Conservation (phyloP, 495 filamentous ascomycete genomes). For the Lasiosphaeria miniovina region DNA sequence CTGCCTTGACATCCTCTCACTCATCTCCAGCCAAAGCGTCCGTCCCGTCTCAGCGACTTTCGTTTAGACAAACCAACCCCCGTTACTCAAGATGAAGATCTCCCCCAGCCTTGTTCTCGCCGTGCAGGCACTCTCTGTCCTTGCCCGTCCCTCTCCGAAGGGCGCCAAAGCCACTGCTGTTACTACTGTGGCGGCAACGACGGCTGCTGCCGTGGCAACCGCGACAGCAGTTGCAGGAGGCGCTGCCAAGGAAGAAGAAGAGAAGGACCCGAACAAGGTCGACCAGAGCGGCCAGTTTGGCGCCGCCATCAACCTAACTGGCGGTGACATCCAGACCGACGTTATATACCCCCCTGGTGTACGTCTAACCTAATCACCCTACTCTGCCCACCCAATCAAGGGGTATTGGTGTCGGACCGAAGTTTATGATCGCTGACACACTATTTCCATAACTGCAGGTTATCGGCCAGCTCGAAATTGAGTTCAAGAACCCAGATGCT, state of each 20-base stretch:
- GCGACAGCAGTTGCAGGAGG: not conserved
- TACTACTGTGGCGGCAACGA: conserved; percentile 11
- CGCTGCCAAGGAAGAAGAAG: conserved; percentile 15
- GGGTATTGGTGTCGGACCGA: not conserved
- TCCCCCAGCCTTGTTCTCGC: conserved; percentile 22
- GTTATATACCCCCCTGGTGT: conserved; percentile 27
- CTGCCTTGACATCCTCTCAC: not conserved
- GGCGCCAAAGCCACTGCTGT: conserved; percentile 11
- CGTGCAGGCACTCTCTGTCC: conserved; percentile 24
- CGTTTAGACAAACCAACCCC: not conserved
- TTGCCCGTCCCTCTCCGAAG: conserved; percentile 21
- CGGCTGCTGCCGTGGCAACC: conserved; percentile 9
- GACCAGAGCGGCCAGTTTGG: conserved; percentile 27
- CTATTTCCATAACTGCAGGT: conserved; percentile 15
- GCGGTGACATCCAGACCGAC: conserved; percentile 31
- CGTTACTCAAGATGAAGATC: conserved; percentile 26
- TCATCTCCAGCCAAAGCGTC: not conserved
- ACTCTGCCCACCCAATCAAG: too few relatives aligned
- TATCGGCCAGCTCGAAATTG: conserved; percentile 35
- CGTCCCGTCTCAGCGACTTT: conserved; percentile 2
- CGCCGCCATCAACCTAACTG: conserved; percentile 18
- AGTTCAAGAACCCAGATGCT: conserved; percentile 31
- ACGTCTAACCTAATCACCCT: conserved; percentile 9
- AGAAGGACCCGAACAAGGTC: conserved; percentile 25
- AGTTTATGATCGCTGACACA: conserved; percentile 2